Conservation (phyloP, 2,329 filamentous ascomycete species). For the Epichloe amarillans region DNA sequence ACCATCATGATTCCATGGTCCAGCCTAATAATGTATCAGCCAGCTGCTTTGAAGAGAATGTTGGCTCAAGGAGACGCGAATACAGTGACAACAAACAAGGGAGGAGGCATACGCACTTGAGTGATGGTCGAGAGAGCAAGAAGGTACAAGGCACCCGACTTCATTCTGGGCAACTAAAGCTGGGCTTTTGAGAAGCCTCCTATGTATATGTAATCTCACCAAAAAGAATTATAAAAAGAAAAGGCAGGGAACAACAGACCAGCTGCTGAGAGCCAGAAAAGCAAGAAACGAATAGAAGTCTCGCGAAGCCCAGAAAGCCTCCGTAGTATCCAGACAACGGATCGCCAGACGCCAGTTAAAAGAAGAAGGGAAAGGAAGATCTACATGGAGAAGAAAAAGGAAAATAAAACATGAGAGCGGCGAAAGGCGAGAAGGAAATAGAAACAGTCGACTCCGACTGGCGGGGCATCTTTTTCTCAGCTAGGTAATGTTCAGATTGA, state of each 20-base stretch:
- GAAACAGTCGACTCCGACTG: background rate
- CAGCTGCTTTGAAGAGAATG: background rate
- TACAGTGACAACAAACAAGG: background rate
- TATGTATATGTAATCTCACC: background rate
- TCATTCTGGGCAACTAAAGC: conserved; percentile 8
- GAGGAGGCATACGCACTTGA: conserved; percentile 7
- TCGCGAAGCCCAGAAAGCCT: background rate
- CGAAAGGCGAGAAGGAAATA: background rate
- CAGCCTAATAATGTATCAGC: background rate
- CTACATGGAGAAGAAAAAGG: background rate
- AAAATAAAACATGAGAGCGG: background rate
- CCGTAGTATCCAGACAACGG: background rate
- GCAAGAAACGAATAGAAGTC: background rate
- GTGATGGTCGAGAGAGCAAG: conserved; percentile 9
- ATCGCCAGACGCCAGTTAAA: background rate
- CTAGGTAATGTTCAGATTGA: background rate
- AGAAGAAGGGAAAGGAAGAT: background rate
- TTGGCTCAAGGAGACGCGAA: background rate
- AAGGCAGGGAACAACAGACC: conserved; percentile 2
- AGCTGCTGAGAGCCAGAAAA: conserved; percentile 1
- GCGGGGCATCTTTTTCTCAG: background rate
- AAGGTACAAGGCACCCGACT: conserved; percentile 8
- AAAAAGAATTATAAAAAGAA: background rate
- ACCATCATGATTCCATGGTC: background rate
- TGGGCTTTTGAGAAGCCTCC: no score